Evolutionary conservation across 768 basidiomycete genomes (phyloP).

Genomic region (Kwoniella sp.): DNA sequence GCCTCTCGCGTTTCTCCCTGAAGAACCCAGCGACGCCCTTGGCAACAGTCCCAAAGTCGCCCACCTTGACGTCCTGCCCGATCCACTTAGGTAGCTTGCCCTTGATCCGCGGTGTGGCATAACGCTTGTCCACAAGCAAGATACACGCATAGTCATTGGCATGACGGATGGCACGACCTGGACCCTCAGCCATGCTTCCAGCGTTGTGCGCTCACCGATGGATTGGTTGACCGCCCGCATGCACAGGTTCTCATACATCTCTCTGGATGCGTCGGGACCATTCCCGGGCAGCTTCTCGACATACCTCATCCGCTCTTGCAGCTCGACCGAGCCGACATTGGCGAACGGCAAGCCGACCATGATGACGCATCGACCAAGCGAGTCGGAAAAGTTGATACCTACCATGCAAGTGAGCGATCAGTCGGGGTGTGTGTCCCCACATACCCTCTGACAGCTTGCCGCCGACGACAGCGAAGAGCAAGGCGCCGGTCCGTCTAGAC

Average conservation of each 20-base stretch:
- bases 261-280: slow-evolving; percentile 52
- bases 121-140: slow-evolving; percentile 79
- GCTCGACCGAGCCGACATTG: slow-evolving; percentile 82
- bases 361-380: slow-evolving; percentile 77
- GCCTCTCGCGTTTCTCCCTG: slow-evolving; percentile 54
- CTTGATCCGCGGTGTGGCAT: slow-evolving; percentile 63
- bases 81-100: slow-evolving; percentile 91
- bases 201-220: slow-evolving; percentile 63
- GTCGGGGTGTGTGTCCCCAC: not conserved
- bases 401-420: slow-evolving; percentile 1
- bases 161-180: slow-evolving; percentile 90
- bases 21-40: slow-evolving; percentile 68
- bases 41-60: slow-evolving; percentile 68
- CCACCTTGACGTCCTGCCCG: slow-evolving; percentile 58
- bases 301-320: slow-evolving; percentile 86
- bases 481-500: slow-evolving; percentile 57
- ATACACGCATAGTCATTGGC: slow-evolving; percentile 86
- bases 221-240: slow-evolving; percentile 84
- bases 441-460: slow-evolving; percentile 88
- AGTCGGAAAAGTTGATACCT: slow-evolving; percentile 66
- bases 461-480: slow-evolving; percentile 90
- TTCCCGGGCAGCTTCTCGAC: slow-evolving; percentile 57
- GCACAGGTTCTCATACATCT: slow-evolving; percentile 66
- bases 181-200: not conserved
- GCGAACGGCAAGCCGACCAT: slow-evolving; percentile 90